Evolutionary conservation across 495 filamentous ascomycete genomes (phyloP), one percentile per base, ranked within the genome.

Genomic region (Hyaloscypha bicolor): DNA sequence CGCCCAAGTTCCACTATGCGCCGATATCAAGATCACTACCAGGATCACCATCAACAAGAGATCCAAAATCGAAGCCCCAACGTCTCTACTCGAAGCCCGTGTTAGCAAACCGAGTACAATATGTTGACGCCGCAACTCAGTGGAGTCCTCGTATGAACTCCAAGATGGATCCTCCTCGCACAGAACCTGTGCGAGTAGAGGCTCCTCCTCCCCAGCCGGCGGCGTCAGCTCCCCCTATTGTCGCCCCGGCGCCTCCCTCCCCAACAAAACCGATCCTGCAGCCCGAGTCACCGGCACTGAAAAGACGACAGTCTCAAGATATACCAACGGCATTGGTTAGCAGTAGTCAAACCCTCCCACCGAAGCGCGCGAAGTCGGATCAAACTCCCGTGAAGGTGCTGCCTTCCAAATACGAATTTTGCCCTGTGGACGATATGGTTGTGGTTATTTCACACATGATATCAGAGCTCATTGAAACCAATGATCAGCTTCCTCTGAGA

Each of bases 361-460:
- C 48, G 0, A 73, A 73, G 37, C 65, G 71, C 11, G 45, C 62
- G 3, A 67, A 56, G 52, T 52, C 53, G 22, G 60, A 19, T 21
- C 32, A 59, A 11, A 32, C 29, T 4, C 30, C 61, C 9, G 67
- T 86, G 25, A 97, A 93, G 77, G 63, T 88, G 30, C 81, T 99
- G 76, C 93, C 95, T 6, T 73, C 79, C 39, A 78, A 83, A 71
- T 99, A 99, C 77, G 91, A 95, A 71, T 77, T 83, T 30, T 94
- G 91, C 70, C 84, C 91, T 59, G 85, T 91, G 21, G 88, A 91
- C 70, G 92, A 97, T 77, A 82, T 99, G 70, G 95, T 96, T 8
- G 83, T 91, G 37, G 82, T 98, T 69, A 96, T 99, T 66, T 87
- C 93, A 59, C 93, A 94, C 75, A 97, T 99, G 95, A 84, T 99